Evolutionary conservation across 768 basidiomycete genomes (phyloP).

Genomic region (Favolaschia claudopus): DNA sequence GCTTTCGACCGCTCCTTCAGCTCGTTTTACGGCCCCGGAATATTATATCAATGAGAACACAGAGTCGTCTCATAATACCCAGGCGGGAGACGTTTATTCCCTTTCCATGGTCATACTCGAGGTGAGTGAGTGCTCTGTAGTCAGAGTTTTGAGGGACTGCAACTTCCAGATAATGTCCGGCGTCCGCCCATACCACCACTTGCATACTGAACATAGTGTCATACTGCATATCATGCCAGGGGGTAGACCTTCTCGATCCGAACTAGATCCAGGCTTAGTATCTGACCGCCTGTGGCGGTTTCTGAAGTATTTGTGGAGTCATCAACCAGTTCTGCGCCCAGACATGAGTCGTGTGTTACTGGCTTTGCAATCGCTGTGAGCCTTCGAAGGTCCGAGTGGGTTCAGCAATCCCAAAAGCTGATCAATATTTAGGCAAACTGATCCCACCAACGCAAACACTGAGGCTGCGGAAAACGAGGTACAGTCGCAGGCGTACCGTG

Average conservation of each 20-base stretch:
- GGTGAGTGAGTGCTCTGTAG: background rate
- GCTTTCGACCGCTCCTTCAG: background rate
- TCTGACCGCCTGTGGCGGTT: background rate
- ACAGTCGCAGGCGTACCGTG: too few relatives aligned
- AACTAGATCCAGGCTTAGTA: background rate
- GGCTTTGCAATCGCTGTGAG: background rate
- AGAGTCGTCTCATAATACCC: background rate
- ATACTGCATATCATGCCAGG: background rate
- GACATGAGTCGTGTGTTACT: background rate
- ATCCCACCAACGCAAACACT: too few relatives aligned
- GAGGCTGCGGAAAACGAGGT: too few relatives aligned
- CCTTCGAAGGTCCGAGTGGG: too few relatives aligned
- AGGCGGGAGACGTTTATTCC: background rate
- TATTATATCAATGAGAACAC: background rate
- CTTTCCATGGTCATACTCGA: constrained; percentile 1
- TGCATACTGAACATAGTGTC: background rate
- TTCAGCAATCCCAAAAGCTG: too few relatives aligned
- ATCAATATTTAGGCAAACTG: too few relatives aligned
- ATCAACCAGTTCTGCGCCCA: background rate
- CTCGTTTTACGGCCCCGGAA: background rate
- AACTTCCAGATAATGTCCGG: background rate
- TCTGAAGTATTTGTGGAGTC: background rate
- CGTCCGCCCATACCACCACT: background rate
- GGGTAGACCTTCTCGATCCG: background rate
- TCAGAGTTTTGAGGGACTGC: background rate